Evolutionary conservation across 1,139 yeast genomes (phyloP).

Genomic region (Zhuliangozyma blackwelliae): DNA sequence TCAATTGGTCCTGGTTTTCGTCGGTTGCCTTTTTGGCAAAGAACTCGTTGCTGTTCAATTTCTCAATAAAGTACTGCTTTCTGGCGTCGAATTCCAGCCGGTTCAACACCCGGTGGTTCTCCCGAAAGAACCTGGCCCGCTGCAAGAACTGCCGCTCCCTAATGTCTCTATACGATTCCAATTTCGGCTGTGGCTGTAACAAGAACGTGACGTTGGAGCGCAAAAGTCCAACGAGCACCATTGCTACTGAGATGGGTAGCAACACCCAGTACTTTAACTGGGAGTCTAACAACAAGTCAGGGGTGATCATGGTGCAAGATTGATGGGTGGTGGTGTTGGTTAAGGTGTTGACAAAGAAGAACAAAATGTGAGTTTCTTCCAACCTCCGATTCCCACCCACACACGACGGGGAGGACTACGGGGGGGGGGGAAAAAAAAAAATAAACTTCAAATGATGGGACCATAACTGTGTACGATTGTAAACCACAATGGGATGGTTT

Average conservation of each 20-base stretch:
- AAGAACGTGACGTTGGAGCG: constrained; percentile 66
- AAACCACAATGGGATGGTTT: constrained; percentile 38
- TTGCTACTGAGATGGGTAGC: constrained; percentile 81
- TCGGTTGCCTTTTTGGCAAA: constrained; percentile 44
- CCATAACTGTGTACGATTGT: no score
- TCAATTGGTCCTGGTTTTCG: constrained; percentile 42
- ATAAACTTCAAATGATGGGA: no score
- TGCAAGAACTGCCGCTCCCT: constrained; percentile 64
- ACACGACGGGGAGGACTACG: no score
- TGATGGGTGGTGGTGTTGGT: not conserved
- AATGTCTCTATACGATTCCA: constrained; percentile 46
- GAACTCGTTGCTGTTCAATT: constrained; percentile 49
- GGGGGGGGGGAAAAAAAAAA: no score
- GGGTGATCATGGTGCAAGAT: constrained; percentile 11
- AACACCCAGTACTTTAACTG: constrained; percentile 85
- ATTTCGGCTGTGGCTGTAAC: constrained; percentile 55
- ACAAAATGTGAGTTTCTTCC: not conserved
- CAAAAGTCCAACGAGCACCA: constrained; percentile 85
- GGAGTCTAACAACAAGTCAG: constrained; percentile 63
- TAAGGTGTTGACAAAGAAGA: not conserved
- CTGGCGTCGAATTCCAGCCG: constrained; percentile 45
- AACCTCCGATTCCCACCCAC: no score
- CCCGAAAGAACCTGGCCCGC: constrained; percentile 51
- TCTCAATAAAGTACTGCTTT: constrained; percentile 38
- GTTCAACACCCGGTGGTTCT: constrained; percentile 45